Percentiles rank a stretch among this genome's conserved stretches.
phyloP scores from a whole-genome alignment of 352 stramenopile genomes.

The Phytophthora tentaculata region DNA sequence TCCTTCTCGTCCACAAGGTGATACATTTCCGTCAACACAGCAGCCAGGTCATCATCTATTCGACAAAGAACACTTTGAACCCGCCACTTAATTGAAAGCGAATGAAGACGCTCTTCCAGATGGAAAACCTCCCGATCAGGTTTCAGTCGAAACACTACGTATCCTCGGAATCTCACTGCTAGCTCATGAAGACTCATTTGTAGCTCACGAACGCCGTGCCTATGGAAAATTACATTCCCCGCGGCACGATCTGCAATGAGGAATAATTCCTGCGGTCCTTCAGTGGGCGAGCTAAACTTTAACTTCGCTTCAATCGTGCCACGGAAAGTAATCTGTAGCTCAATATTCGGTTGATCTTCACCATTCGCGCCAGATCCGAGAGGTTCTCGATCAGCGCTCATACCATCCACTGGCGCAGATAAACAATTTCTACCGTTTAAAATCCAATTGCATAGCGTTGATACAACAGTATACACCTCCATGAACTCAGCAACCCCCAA shows the following conservation, averaged over 20 bases:
- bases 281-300: slow-evolving; percentile 43
- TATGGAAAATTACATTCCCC: slow-evolving; percentile 61
- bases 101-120: slow-evolving; percentile 43
- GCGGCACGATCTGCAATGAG: slow-evolving; percentile 46
- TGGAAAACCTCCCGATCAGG: slow-evolving; percentile 61
- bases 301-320: slow-evolving; percentile 51
- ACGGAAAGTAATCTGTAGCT: slow-evolving; percentile 63
- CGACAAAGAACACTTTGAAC: slow-evolving; percentile 50
- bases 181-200: slow-evolving; percentile 66
- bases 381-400: slow-evolving; percentile 26
- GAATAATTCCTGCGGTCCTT: slow-evolving; percentile 45
- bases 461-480: slow-evolving; percentile 35
- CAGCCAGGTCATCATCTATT: slow-evolving; percentile 56
- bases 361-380: neutral
- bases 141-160: slow-evolving; percentile 57
- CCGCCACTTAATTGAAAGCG: slow-evolving; percentile 58
- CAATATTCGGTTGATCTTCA: slow-evolving; percentile 43
- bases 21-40: slow-evolving; percentile 58
- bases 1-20: slow-evolving; percentile 62
- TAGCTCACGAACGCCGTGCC: slow-evolving; percentile 42
- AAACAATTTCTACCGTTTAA: slow-evolving; percentile 18
- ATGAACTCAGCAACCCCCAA: slow-evolving; percentile 47
- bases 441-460: slow-evolving; percentile 34
- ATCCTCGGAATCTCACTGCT: slow-evolving; percentile 48
- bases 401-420: slow-evolving; percentile 21